Conservation (phyloP, 176 grass and related monocot species). For the Hsuehochloa calcarea region DNA sequence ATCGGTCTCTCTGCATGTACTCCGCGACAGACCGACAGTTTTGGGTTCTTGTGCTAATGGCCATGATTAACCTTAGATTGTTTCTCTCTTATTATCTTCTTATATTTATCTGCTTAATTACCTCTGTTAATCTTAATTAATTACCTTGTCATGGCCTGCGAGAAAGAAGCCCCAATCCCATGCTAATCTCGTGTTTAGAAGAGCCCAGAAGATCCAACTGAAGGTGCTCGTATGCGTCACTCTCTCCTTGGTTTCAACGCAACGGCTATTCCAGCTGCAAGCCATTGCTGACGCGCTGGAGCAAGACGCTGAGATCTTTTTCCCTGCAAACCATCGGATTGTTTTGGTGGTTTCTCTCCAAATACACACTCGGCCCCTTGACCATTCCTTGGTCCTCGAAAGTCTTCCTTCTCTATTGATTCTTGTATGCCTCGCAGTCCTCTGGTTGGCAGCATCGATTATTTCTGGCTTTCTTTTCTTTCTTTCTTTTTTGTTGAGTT, state of each 20-base stretch:
- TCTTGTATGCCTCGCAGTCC: constrained; percentile 9
- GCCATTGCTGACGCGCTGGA: not conserved
- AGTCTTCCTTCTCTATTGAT: constrained; percentile 11
- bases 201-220: not conserved
- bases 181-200: constrained; percentile 23
- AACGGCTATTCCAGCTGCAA: constrained; percentile 23
- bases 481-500: not conserved
- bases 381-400: not conserved
- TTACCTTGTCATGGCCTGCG: constrained; percentile 24
- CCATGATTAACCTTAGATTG: not conserved
- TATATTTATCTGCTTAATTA: not conserved
- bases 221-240: constrained; percentile 1
- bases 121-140: not conserved
- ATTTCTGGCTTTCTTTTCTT: not conserved
- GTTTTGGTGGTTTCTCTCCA: constrained; percentile 30
- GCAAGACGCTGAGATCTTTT: constrained; percentile 2
- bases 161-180: constrained; percentile 21
- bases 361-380: not conserved
- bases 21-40: not conserved
- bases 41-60: constrained; percentile 19
- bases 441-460: not conserved
- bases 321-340: constrained; percentile 19
- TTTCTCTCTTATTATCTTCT: not conserved
- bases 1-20: constrained; percentile 23
- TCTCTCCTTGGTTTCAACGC: constrained; percentile 30